phyloP scores from a whole-genome alignment of 75 land plant genomes.

The Chamaecyparis obtusa region DNA sequence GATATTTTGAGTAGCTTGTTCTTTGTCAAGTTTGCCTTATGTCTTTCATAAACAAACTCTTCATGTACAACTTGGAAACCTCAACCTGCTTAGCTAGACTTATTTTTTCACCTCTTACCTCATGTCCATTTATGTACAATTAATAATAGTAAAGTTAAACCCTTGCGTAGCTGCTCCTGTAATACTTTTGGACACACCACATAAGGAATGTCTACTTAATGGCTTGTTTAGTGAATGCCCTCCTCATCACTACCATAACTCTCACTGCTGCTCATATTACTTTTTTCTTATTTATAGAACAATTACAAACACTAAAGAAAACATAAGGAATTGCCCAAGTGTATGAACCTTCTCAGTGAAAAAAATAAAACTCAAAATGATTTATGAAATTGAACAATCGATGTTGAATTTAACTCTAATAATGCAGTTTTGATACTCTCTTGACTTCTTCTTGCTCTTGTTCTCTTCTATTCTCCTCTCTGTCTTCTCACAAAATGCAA shows the following conservation, averaged over 20 bases:
- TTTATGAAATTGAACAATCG: not conserved
- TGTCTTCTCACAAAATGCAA: too few relatives aligned
- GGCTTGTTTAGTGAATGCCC: not conserved
- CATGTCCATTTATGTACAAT: too few relatives aligned
- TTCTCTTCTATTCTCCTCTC: not conserved
- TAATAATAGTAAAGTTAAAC: too few relatives aligned
- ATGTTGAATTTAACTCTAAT: not conserved
- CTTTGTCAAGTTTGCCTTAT: too few relatives aligned
- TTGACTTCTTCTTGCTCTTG: not conserved
- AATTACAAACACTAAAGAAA: not conserved
- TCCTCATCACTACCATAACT: not conserved
- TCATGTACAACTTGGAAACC: too few relatives aligned
- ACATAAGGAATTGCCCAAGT: not conserved
- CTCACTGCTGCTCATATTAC: not conserved
- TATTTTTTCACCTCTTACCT: too few relatives aligned
- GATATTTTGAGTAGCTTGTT: not conserved
- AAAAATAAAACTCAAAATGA: too few relatives aligned
- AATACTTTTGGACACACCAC: too few relatives aligned
- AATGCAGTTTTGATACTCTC: not conserved
- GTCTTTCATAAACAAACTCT: too few relatives aligned
- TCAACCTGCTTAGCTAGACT: too few relatives aligned
- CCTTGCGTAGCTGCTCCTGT: too few relatives aligned
- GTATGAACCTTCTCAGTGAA: not conserved
- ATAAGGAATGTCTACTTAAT: not conserved
- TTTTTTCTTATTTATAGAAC: too few relatives aligned